phyloP scores from a whole-genome alignment of 768 basidiomycete genomes.

The Psilocybe azurescens region DNA sequence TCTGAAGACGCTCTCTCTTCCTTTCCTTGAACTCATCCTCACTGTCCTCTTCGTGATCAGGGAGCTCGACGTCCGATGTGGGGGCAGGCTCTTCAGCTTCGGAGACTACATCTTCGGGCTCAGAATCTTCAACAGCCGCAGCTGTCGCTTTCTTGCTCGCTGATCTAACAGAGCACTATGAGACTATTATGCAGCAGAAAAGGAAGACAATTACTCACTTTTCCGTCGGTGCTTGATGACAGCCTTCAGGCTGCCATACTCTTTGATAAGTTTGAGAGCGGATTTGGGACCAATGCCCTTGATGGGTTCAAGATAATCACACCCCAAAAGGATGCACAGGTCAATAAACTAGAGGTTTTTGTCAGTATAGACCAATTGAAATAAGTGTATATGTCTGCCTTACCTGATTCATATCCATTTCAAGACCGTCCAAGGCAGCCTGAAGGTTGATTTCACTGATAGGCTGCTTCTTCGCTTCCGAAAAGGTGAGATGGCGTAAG shows the following conservation, averaged over 20 bases:
- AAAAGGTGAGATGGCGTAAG: constrained; percentile 95
- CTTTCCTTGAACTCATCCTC: constrained; percentile 32
- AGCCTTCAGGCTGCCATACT: constrained; percentile 72
- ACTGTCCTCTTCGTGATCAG: constrained; percentile 34
- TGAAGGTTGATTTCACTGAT: constrained; percentile 91
- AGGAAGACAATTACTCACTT: constrained; percentile 48
- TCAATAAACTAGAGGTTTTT: constrained; percentile 83
- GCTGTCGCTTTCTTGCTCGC: constrained; percentile 43
- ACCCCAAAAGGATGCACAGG: constrained; percentile 94
- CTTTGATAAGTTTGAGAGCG: constrained; percentile 90
- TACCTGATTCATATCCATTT: constrained; percentile 93
- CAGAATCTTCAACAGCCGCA: constrained; percentile 28
- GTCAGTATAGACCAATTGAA: background rate
- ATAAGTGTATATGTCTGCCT: background rate
- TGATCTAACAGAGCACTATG: constrained; percentile 35
- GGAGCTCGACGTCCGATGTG: constrained; percentile 50
- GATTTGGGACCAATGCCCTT: constrained; percentile 96
- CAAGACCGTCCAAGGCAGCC: constrained; percentile 83
- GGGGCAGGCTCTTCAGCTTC: constrained; percentile 46
- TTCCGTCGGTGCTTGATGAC: constrained; percentile 81
- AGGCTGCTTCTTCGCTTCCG: constrained; percentile 96
- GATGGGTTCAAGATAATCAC: constrained; percentile 99
- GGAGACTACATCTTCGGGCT: constrained; percentile 27
- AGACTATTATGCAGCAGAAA: background rate
- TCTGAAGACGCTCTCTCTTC: constrained; percentile 25